Conservation (phyloP, 257 asterid species). For the Gentiana macrophylla region DNA sequence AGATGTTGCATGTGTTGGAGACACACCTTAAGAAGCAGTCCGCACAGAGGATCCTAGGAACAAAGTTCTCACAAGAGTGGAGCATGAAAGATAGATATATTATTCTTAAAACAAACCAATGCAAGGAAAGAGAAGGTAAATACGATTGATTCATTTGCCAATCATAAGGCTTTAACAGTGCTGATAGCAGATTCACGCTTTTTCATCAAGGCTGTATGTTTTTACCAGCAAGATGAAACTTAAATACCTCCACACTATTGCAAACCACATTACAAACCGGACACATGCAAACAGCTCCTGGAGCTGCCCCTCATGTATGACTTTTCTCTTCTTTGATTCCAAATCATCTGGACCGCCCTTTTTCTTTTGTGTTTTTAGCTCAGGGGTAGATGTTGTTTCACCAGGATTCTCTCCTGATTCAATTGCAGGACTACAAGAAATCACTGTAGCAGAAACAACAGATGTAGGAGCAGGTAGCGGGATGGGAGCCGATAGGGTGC, state of each 20-base stretch:
- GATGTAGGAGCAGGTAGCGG: slow-evolving; percentile 6
- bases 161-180: slow-evolving; percentile 20
- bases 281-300: slow-evolving; percentile 39
- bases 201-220: slow-evolving; percentile 51
- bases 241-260: slow-evolving; percentile 55
- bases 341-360: slow-evolving; percentile 33
- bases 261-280: slow-evolving; percentile 62
- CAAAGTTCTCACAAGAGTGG: no score
- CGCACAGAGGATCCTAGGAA: no score
- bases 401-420: slow-evolving; percentile 47
- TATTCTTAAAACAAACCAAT: neutral
- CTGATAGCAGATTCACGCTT: slow-evolving; percentile 20
- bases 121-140: no score
- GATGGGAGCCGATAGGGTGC: slow-evolving; percentile 2
- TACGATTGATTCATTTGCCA: no score
- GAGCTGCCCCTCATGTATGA: slow-evolving; percentile 68
- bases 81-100: neutral
- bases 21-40: no score
- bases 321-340: slow-evolving; percentile 47
- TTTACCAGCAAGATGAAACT: slow-evolving; percentile 57
- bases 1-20: no score
- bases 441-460: slow-evolving; percentile 5
- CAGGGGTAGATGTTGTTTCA: slow-evolving; percentile 14
- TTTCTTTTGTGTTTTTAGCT: slow-evolving; percentile 28
- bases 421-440: slow-evolving; percentile 14